These are phyloP conservation scores for Metroxylon sagu DNA, from an alignment of 176 grass and related monocot genomes.

Conservation along the genomic window DNA sequence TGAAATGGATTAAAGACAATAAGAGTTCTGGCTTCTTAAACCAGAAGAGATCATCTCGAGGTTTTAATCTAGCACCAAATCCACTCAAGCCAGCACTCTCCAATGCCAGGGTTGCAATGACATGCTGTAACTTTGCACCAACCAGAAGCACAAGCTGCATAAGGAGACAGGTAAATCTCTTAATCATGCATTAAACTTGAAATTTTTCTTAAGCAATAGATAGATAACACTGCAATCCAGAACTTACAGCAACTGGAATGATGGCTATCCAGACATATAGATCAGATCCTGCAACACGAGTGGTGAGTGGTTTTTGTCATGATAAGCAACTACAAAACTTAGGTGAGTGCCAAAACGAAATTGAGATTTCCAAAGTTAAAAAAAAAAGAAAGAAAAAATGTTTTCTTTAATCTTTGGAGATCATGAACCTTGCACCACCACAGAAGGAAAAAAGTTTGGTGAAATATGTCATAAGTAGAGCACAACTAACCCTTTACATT, in stretches of 20 bases:
- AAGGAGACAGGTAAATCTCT: neutral
- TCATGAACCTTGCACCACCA: too few relatives aligned
- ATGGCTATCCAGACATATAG: constrained; percentile 99
- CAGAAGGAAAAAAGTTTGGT: neutral
- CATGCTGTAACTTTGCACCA: constrained; percentile 85
- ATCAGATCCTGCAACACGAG: constrained; percentile 69
- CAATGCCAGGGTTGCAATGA: constrained; percentile 81
- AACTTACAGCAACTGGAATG: constrained; percentile 70
- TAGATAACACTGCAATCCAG: too few relatives aligned
- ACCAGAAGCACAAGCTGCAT: constrained; percentile 89
- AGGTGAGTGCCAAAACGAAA: neutral
- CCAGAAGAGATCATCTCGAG: constrained; percentile 92
- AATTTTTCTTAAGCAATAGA: neutral
- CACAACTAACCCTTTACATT: constrained; percentile 58
- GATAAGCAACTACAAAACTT: neutral
- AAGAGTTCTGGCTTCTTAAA: constrained; percentile 95
- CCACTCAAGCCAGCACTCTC: constrained; percentile 69
- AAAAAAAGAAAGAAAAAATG: neutral
- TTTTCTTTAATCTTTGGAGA: too few relatives aligned
- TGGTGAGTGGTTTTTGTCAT: constrained; percentile 3
- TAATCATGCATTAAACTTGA: neutral
- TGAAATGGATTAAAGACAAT: constrained; percentile 84
- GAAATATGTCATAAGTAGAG: neutral
- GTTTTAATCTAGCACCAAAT: constrained; percentile 54
- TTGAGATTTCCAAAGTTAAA: neutral